phyloP scores from a whole-genome alignment of 495 filamentous ascomycete genomes.

The Neurospora sublineolata region DNA sequence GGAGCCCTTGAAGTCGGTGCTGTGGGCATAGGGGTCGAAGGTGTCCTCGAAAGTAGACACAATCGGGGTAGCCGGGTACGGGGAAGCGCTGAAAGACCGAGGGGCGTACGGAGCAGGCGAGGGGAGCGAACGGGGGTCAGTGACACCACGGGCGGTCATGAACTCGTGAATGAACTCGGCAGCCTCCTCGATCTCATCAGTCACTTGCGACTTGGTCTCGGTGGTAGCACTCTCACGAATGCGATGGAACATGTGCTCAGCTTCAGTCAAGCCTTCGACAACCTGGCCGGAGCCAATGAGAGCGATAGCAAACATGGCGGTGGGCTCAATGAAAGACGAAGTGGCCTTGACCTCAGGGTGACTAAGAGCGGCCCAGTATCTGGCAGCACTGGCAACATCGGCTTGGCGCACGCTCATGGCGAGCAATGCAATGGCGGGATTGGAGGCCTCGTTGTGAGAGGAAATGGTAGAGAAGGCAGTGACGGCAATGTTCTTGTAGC shows the following conservation, averaged over 20 bases:
- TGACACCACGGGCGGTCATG: constrained; percentile 47
- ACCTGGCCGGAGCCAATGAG: constrained; percentile 71
- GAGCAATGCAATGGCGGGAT: constrained; percentile 69
- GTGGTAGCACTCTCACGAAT: constrained; percentile 46
- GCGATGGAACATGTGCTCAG: constrained; percentile 71
- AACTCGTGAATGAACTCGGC: constrained; percentile 68
- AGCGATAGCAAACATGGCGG: constrained; percentile 74
- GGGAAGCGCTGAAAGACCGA: constrained; percentile 22
- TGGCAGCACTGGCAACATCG: constrained; percentile 60
- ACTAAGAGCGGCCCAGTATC: constrained; percentile 64
- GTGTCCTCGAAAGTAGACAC: constrained; percentile 53
- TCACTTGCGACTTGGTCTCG: constrained; percentile 37
- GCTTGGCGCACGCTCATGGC: constrained; percentile 74
- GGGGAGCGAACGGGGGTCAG: constrained; percentile 32
- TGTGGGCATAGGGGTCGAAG: constrained; percentile 80
- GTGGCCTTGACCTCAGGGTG: constrained; percentile 44
- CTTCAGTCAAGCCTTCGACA: constrained; percentile 60
- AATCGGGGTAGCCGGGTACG: constrained; percentile 26
- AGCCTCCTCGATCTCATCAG: constrained; percentile 79
- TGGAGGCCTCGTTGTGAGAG: constrained; percentile 38
- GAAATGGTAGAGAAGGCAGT: constrained; percentile 52
- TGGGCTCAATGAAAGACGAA: constrained; percentile 66
- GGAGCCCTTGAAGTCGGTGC: constrained; percentile 85
- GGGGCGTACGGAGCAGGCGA: constrained; percentile 17
- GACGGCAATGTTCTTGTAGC: constrained; percentile 56